Evolutionary conservation across 1,284 basidiomycete species (phyloP).

Genomic region (Boletus smithii): DNA sequence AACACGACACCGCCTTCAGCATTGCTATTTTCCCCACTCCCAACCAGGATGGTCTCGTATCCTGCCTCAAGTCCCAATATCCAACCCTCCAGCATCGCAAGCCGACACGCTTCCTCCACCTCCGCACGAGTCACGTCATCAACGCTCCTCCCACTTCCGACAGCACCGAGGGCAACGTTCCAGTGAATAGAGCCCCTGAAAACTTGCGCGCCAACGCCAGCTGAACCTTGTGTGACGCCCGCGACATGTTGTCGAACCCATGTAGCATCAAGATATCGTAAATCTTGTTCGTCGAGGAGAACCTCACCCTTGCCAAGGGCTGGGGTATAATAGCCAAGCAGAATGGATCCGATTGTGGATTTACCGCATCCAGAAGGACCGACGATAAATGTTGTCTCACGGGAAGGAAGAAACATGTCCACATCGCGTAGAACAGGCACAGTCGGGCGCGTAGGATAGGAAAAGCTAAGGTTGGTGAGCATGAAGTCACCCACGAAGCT

Average conservation of each 20-base stretch:
- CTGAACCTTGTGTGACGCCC: slow-evolving; percentile 70
- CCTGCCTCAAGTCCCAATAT: slow-evolving; percentile 79
- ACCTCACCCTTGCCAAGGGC: slow-evolving; percentile 53
- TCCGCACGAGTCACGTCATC: slow-evolving; percentile 61
- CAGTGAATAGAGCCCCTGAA: slow-evolving; percentile 67
- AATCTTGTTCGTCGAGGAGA: slow-evolving; percentile 79
- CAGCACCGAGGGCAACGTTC: slow-evolving; percentile 81
- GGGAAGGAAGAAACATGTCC: slow-evolving; percentile 61
- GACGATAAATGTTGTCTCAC: slow-evolving; percentile 78
- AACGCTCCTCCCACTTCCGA: slow-evolving; percentile 39
- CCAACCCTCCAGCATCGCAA: slow-evolving; percentile 88
- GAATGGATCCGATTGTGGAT: slow-evolving; percentile 72
- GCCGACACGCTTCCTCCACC: slow-evolving; percentile 80
- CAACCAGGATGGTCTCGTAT: slow-evolving; percentile 75
- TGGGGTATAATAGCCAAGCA: slow-evolving; percentile 77
- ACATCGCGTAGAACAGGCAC: slow-evolving; percentile 49
- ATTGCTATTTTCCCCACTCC: slow-evolving; percentile 43
- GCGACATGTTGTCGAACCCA: slow-evolving; percentile 76
- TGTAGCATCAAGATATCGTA: slow-evolving; percentile 69
- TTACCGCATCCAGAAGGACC: slow-evolving; percentile 81
- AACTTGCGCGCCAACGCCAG: slow-evolving; percentile 28
- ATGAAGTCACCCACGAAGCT: slow-evolving; percentile 75
- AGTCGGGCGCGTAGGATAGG: slow-evolving; percentile 70
- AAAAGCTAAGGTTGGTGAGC: slow-evolving; percentile 75
- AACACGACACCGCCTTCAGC: slow-evolving; percentile 63